phyloP scores from a whole-genome alignment of 2,329 filamentous ascomycete genomes.

The Podosphaera fusca region DNA sequence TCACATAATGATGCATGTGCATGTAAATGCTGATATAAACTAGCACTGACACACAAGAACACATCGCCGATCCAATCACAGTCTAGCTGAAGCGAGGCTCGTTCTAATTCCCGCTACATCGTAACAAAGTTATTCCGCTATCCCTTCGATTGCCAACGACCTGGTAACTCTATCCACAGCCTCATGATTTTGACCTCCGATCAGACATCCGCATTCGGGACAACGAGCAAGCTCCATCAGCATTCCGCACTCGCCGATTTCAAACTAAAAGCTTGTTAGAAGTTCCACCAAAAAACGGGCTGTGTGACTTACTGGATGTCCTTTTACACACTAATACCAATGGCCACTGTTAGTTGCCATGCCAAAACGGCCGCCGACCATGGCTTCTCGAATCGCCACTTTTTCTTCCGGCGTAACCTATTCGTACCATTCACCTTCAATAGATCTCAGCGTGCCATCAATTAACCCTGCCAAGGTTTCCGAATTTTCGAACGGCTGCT shows the following conservation, averaged over 20 bases:
- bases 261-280: constrained; percentile 20
- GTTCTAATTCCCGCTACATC: not conserved
- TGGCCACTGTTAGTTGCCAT: constrained; percentile 27
- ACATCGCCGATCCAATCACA: too few species aligned
- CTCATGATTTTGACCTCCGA: constrained; percentile 31
- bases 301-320: constrained; percentile 20
- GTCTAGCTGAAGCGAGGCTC: not conserved
- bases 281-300: not conserved
- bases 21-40: too few species aligned
- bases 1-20: too few species aligned
- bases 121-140: not conserved
- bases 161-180: constrained; percentile 27
- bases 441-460: constrained; percentile 12
- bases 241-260: constrained; percentile 42
- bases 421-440: constrained; percentile 19
- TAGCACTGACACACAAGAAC: too few species aligned
- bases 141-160: constrained; percentile 25
- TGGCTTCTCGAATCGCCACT: constrained; percentile 25
- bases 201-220: constrained; percentile 32
- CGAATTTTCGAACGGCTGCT: constrained; percentile 14
- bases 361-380: constrained; percentile 25
- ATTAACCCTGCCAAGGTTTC: constrained; percentile 12
- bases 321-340: constrained; percentile 36
- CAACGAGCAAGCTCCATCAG: constrained; percentile 37
- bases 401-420: constrained; percentile 22